Conservation (phyloP, 352 stramenopile genomes). For the Globisporangium cylindrosporum region DNA sequence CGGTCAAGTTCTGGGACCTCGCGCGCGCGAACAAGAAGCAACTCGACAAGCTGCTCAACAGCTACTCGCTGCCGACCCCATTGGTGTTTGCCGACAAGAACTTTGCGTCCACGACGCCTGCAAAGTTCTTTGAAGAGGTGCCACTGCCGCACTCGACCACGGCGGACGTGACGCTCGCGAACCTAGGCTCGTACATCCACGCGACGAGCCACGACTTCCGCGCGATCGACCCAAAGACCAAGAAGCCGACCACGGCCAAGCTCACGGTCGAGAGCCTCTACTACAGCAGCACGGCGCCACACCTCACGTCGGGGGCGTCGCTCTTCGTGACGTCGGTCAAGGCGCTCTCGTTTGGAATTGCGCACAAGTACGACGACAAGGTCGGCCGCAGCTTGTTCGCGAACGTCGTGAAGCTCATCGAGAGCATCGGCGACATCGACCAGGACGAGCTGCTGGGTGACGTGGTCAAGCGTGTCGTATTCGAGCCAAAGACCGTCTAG, state of each 20-base stretch:
- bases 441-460: constrained; percentile 11
- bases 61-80: constrained; percentile 17
- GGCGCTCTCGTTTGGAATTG: constrained; percentile 27
- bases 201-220: constrained; percentile 10
- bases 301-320: constrained; percentile 21
- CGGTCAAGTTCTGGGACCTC: constrained; percentile 40
- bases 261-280: constrained; percentile 24
- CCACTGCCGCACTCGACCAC: constrained; percentile 9
- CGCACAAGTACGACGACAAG: constrained; percentile 30
- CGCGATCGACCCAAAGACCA: constrained; percentile 11
- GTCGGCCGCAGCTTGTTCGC: constrained; percentile 19
- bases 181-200: constrained; percentile 14
- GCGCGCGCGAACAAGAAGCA: constrained; percentile 34
- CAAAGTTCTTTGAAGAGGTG: constrained; percentile 7
- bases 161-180: constrained; percentile 13
- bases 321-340: constrained; percentile 28
- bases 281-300: constrained; percentile 26
- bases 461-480: constrained; percentile 18
- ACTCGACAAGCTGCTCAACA: constrained; percentile 18
- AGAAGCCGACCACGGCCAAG: constrained; percentile 9
- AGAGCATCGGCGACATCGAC: constrained; percentile 11
- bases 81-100: constrained; percentile 16
- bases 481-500: constrained; percentile 5
- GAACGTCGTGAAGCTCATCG: constrained; percentile 11
- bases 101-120: not conserved